Conservation (phyloP, 768 basidiomycete species). For the Calvatia gigantea region DNA sequence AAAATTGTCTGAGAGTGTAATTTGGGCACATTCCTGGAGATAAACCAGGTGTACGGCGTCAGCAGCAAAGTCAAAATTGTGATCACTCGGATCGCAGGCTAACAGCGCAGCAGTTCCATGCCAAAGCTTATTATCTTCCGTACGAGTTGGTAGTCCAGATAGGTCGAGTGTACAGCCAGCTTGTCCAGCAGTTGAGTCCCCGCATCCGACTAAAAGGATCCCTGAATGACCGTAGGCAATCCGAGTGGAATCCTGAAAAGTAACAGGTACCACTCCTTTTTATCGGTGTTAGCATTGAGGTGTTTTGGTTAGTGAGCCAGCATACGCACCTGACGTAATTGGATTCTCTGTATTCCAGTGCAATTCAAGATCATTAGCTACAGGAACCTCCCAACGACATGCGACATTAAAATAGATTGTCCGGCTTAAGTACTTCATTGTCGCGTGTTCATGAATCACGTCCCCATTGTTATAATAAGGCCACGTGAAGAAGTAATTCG, state of each 20-base stretch:
- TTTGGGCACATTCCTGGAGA: background rate
- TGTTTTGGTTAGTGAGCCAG: too few species aligned
- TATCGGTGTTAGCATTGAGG: background rate
- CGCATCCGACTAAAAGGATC: background rate
- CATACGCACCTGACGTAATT: background rate
- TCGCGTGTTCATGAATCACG: background rate
- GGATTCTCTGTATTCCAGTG: background rate
- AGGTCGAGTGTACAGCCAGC: background rate
- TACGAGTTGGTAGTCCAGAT: background rate
- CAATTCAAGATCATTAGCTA: background rate
- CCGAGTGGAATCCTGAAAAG: background rate
- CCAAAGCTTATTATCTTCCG: constrained; percentile 2
- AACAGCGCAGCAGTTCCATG: background rate
- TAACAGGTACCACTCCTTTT: background rate
- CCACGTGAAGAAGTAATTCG: background rate
- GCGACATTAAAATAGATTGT: background rate
- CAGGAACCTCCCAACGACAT: constrained; percentile 4
- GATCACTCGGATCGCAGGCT: constrained; percentile 1
- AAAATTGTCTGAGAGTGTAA: background rate
- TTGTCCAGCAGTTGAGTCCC: background rate
- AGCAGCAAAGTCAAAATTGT: background rate
- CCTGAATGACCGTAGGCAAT: background rate
- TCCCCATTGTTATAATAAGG: background rate
- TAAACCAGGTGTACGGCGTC: background rate
- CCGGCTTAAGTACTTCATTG: background rate